These are phyloP conservation scores for Suhomyces choctaworum DNA, from an alignment of 1,139 yeast species.

Conservation along the genomic window DNA sequence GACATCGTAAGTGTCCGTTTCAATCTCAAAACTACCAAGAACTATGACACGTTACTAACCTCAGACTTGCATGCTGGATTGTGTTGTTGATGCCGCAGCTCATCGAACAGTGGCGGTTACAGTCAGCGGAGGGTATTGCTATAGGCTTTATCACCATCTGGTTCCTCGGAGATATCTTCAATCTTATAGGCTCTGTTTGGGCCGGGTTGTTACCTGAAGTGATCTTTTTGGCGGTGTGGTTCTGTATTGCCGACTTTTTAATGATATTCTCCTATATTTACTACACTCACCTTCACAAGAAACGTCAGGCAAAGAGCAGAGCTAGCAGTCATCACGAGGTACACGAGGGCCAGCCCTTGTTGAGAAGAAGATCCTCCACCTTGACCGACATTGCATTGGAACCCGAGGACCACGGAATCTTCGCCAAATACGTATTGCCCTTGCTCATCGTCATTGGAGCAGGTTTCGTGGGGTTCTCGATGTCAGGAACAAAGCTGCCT, in stretches of 20 bases:
- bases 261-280: conserved; percentile 64
- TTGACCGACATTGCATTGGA: conserved; percentile 48
- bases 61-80: conserved; percentile 70
- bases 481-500: conserved; percentile 33
- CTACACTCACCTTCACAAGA: conserved; percentile 48
- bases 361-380: conserved; percentile 46
- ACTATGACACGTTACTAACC: conserved; percentile 24
- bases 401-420: conserved; percentile 45
- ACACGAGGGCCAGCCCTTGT: conserved; percentile 18
- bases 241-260: conserved; percentile 65
- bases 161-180: conserved; percentile 73
- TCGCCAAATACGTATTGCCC: conserved; percentile 58
- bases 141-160: conserved; percentile 68
- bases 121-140: conserved; percentile 79
- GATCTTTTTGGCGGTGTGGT: conserved; percentile 70
- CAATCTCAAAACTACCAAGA: too few species aligned
- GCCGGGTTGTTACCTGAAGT: conserved; percentile 73
- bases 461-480: conserved; percentile 62
- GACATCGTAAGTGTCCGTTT: conserved; percentile 42
- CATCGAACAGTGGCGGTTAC: conserved; percentile 77
- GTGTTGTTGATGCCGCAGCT: conserved; percentile 79
- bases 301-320: conserved; percentile 20
- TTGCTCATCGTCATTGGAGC: conserved; percentile 63
- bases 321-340: conserved; percentile 10
- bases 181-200: conserved; percentile 69